Percentiles rank a stretch among this genome's conserved stretches.
phyloP scores from a whole-genome alignment of 148 eudicot genomes.

The Silene uniflora region DNA sequence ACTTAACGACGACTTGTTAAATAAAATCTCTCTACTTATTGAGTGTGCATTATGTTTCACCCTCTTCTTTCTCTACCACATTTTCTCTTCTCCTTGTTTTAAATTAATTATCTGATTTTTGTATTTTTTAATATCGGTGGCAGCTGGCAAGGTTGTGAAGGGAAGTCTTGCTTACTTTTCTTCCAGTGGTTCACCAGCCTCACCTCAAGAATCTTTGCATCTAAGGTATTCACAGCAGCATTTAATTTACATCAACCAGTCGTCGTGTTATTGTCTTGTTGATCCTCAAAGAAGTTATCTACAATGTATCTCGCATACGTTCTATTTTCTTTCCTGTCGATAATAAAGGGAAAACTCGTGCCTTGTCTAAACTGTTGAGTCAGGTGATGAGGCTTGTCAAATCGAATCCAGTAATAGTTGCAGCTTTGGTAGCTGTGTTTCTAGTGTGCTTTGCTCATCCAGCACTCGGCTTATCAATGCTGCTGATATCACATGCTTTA shows the following conservation, averaged over 20 bases:
- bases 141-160: slow-evolving; percentile 72
- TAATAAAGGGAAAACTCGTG: background rate
- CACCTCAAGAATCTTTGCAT: slow-evolving; percentile 46
- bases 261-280: background rate
- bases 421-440: slow-evolving; percentile 49
- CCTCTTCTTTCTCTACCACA: background rate
- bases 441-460: slow-evolving; percentile 87
- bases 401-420: slow-evolving; percentile 49
- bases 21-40: background rate
- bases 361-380: slow-evolving; percentile 25
- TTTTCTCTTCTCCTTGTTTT: background rate
- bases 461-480: slow-evolving; percentile 67
- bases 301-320: background rate
- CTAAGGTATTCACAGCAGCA: slow-evolving; percentile 50
- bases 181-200: slow-evolving; percentile 48
- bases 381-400: slow-evolving; percentile 67
- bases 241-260: background rate
- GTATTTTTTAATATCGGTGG: slow-evolving; percentile 10
- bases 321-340: slow-evolving; percentile 6
- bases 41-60: background rate
- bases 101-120: background rate
- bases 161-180: slow-evolving; percentile 41
- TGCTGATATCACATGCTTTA: slow-evolving; percentile 59
- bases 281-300: background rate
- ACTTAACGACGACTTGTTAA: background rate